phyloP scores from a whole-genome alignment of 2,329 filamentous ascomycete genomes.

The Pyrenophora tritici-repentis region DNA sequence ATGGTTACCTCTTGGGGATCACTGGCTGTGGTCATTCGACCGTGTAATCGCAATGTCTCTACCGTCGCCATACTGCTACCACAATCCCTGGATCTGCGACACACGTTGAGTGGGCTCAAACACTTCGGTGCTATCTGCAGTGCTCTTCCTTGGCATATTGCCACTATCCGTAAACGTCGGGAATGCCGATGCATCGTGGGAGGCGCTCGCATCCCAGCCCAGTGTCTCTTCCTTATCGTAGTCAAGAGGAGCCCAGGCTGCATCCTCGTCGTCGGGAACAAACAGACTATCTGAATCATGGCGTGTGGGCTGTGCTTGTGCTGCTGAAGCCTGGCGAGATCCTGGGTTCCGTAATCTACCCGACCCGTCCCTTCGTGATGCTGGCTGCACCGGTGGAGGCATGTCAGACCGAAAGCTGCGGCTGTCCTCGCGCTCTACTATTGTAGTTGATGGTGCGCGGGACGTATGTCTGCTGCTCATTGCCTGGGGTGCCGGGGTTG shows the following conservation, averaged over 20 bases:
- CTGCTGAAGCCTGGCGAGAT: conserved; percentile 29
- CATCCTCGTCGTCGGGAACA: conserved; percentile 68
- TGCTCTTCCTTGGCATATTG: conserved; percentile 32
- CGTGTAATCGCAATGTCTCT: not conserved
- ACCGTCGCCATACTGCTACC: conserved; percentile 25
- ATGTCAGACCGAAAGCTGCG: conserved; percentile 45
- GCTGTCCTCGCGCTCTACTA: conserved; percentile 25
- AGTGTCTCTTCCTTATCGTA: conserved; percentile 70
- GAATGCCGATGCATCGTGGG: conserved; percentile 49
- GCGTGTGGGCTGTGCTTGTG: conserved; percentile 44
- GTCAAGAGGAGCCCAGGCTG: conserved; percentile 74
- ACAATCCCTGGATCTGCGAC: conserved; percentile 58
- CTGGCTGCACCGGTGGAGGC: conserved; percentile 49
- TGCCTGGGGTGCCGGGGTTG: conserved; percentile 19
- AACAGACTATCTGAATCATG: conserved; percentile 72
- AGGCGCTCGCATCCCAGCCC: conserved; percentile 73
- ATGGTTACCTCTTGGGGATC: not conserved
- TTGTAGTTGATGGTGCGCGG: conserved; percentile 28
- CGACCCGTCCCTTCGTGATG: conserved; percentile 34
- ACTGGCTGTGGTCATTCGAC: not conserved
- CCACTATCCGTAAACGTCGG: conserved; percentile 53
- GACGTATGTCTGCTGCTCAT: conserved; percentile 40
- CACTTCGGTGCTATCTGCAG: conserved; percentile 40
- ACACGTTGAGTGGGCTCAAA: conserved; percentile 76
- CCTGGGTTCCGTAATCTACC: conserved; percentile 37